Evolutionary conservation across 768 basidiomycete species (phyloP), one percentile per base, ranked within the genome.

Genomic region (Russula vinacea): DNA sequence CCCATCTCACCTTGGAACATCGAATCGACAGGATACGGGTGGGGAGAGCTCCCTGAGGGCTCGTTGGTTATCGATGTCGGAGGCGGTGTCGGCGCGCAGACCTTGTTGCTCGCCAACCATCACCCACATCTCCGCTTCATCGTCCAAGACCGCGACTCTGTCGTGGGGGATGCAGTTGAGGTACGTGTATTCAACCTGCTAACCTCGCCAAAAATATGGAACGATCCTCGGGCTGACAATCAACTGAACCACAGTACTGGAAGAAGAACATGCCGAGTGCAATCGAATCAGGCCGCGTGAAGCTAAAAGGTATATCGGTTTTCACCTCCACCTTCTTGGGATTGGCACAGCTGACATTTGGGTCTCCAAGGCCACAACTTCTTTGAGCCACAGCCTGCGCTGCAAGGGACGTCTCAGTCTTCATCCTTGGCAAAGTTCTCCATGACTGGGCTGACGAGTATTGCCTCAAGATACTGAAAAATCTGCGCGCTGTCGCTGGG

Each of bases 361-460:
- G 59, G 2, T 2, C n/a, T 17, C 16, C 40, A 54, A 56, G 71
- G 22, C 51, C 70, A 67, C 62, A 67, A 60, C 70, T 73, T 63
- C 72, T 73, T 64, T 68, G 71, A 37, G 69, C 74, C 66, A 14
- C 71, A 70, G 62, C 73, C 51, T 2, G 26, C 35, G 2, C 24
- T 58, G 70, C 62, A 24, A 72, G 74, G 60, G 70, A 58, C 68
- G 74, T 60, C 50, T 62, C 73, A 1, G 69, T 74, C 19, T 74
- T 70, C 66, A 39, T 74, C 44, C 54, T 75, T n/a, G 63, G 71
- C 26, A 59, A 47, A 37, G 70, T 76, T 51, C 47, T 72, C 16
- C 75, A 77, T 60, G 73, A 76, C 61, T 76, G 75, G 75, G 58
- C 76, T 1, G 76, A 76, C 62, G 64, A 71, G 8, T 73, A 74